Percentiles rank a stretch among this genome's conserved stretches.
Evolutionary conservation across 2,329 filamentous ascomycete species (phyloP).

Genomic region (Calonectria pteridis): DNA sequence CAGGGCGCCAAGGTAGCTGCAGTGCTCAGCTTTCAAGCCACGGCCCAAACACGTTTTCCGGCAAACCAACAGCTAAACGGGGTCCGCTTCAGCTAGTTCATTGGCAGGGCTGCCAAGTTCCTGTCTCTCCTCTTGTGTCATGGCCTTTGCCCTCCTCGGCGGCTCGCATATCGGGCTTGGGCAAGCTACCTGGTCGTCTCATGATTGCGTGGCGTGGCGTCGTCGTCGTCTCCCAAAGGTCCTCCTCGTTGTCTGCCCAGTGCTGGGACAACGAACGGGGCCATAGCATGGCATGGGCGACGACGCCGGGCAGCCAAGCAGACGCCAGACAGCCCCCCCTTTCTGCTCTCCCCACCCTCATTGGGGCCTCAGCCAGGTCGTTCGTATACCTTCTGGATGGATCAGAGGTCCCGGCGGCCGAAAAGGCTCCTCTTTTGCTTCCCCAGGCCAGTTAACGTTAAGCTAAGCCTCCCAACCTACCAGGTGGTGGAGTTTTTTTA

Average conservation of each 20-base stretch:
- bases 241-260: background rate
- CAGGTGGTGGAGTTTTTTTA: constrained; percentile 2
- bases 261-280: background rate
- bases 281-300: background rate
- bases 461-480: constrained; percentile 19
- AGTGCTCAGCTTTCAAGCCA: background rate
- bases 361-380: constrained; percentile 1
- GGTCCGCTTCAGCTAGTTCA: background rate
- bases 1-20: background rate
- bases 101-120: constrained; percentile 12
- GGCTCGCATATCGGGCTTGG: constrained; percentile 2
- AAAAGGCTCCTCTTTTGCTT: background rate
- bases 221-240: background rate
- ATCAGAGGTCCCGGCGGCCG: background rate
- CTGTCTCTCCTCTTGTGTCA: constrained; percentile 4
- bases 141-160: background rate
- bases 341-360: background rate
- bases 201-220: constrained; percentile 28
- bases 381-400: constrained; percentile 7
- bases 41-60: background rate
- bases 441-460: constrained; percentile 9
- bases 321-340: background rate
- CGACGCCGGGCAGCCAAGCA: background rate
- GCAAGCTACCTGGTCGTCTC: constrained; percentile 17
- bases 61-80: background rate